phyloP scores from a whole-genome alignment of 345 rosid genomes.

The Salix koriyanagi region DNA sequence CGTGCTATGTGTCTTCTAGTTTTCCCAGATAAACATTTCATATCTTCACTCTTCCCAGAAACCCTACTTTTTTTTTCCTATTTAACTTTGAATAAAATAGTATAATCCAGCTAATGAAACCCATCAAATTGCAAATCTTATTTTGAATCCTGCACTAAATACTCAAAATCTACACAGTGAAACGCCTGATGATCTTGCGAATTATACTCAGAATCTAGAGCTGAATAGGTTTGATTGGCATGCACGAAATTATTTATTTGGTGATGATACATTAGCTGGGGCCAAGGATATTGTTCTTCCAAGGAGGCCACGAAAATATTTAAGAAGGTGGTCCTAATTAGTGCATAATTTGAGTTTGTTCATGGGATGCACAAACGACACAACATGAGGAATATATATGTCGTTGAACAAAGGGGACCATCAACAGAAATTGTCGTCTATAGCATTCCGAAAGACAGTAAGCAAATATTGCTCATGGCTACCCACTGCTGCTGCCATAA shows the following conservation, averaged over 20 bases:
- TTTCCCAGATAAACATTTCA: background rate
- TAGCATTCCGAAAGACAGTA: background rate
- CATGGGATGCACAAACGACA: background rate
- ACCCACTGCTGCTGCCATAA: background rate
- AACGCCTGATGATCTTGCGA: background rate
- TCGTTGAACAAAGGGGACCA: background rate
- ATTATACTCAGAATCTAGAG: no score
- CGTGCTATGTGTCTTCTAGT: background rate
- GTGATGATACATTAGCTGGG: background rate
- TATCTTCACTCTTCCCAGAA: slow-evolving; percentile 4
- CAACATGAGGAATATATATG: slow-evolving; percentile 1
- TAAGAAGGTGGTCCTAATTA: background rate
- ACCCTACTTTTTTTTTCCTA: background rate
- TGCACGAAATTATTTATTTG: no score
- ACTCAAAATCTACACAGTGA: background rate
- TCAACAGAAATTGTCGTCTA: background rate
- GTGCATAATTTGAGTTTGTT: background rate
- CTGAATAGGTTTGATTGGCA: no score
- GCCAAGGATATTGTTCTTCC: background rate
- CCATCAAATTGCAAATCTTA: background rate
- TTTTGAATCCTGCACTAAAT: background rate
- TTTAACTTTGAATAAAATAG: background rate
- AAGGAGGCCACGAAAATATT: background rate
- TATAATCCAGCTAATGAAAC: no score
- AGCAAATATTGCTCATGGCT: background rate